Conservation (phyloP, 306 rosid genomes). For the peach (Prunus persica) region DNA sequence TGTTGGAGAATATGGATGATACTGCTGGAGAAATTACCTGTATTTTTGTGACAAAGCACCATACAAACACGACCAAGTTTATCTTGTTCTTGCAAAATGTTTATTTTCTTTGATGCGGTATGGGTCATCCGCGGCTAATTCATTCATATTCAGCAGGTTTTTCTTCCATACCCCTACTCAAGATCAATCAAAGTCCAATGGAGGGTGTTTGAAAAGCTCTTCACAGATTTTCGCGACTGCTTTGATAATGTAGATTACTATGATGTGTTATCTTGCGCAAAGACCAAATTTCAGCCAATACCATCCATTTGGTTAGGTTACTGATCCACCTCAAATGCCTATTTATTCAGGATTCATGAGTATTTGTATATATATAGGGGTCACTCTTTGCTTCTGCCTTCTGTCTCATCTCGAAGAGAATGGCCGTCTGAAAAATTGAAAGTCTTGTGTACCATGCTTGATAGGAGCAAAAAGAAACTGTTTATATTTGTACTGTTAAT, state of each 20-base stretch:
- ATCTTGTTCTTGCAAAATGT: not conserved
- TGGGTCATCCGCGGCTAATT: not conserved
- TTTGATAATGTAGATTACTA: constrained; percentile 58
- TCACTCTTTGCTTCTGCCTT: not conserved
- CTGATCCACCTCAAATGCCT: constrained; percentile 24
- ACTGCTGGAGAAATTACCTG: no score
- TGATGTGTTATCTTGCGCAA: constrained; percentile 67
- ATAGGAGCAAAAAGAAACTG: not conserved
- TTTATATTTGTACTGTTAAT: not conserved
- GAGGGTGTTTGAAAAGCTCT: constrained; percentile 88
- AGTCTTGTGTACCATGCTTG: not conserved
- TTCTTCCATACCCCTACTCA: constrained; percentile 74
- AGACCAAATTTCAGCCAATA: constrained; percentile 73
- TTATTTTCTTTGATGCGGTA: not conserved
- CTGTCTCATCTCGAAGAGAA: not conserved
- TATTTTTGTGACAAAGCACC: no score
- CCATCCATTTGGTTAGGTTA: constrained; percentile 78
- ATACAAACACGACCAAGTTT: not conserved
- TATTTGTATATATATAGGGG: not conserved
- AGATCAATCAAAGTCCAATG: constrained; percentile 64
- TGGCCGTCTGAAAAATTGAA: not conserved
- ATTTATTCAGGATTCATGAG: not conserved
- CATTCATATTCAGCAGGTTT: constrained; percentile 44
- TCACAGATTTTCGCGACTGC: constrained; percentile 84
- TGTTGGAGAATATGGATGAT: no score